These are phyloP conservation scores for Vaccinium darrowii DNA, from an alignment of 148 eudicot genomes.

Conservation along the genomic window DNA sequence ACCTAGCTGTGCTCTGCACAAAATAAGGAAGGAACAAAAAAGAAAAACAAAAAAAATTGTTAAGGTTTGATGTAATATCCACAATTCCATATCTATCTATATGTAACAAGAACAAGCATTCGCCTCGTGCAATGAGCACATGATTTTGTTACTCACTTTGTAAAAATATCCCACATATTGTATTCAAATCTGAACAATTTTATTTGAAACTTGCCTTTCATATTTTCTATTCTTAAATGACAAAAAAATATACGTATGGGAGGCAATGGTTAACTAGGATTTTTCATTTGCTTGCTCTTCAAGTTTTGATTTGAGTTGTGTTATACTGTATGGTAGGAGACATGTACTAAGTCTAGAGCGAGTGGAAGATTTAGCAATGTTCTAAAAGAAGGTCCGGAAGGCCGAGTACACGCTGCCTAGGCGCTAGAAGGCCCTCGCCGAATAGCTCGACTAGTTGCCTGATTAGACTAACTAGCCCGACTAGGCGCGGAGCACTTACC, in stretches of 20 bases:
- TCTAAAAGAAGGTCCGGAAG: too few relatives aligned
- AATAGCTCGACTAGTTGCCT: too few relatives aligned
- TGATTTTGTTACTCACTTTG: not conserved
- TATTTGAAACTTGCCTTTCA: not conserved
- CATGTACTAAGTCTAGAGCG: too few relatives aligned
- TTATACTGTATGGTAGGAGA: too few relatives aligned
- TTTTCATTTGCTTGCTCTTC: too few relatives aligned
- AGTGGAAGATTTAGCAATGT: too few relatives aligned
- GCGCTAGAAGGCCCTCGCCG: too few relatives aligned
- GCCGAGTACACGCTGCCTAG: too few relatives aligned
- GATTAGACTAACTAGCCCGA: too few relatives aligned
- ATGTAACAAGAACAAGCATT: not conserved
- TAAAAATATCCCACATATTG: not conserved
- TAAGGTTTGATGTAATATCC: not conserved
- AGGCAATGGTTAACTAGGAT: not conserved
- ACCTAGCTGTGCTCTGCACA: constrained; percentile 80
- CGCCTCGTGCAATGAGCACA: not conserved
- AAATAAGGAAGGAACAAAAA: not conserved
- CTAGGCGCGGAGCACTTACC: too few relatives aligned
- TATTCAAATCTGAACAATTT: not conserved
- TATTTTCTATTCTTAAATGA: not conserved
- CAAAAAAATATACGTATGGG: not conserved
- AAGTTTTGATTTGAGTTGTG: too few relatives aligned
- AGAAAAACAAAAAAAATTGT: not conserved
- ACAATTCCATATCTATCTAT: not conserved